A percentile compares a stretch with the other conserved stretches of the same genome.
phyloP scores from a whole-genome alignment of 306 rosid genomes.

The Vigna angularis region DNA sequence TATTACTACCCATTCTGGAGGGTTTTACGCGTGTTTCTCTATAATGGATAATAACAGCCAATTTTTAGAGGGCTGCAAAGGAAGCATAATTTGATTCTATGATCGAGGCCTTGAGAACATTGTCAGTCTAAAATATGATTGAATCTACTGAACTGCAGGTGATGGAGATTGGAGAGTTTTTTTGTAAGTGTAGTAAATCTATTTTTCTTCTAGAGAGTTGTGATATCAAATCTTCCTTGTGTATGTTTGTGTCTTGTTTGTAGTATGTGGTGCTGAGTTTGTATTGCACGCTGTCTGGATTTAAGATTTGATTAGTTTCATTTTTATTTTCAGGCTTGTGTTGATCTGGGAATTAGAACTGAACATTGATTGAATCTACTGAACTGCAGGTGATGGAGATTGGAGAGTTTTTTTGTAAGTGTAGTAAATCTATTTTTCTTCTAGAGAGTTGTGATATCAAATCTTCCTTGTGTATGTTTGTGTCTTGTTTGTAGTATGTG shows the following conservation, averaged over 20 bases:
- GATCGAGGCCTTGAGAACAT: constrained; percentile 20
- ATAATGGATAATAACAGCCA: constrained; percentile 4
- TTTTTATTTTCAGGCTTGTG: neutral
- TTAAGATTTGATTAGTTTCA: neutral
- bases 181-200: constrained; percentile 27
- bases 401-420: constrained; percentile 28
- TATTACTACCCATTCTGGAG: constrained; percentile 12
- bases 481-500: constrained; percentile 4
- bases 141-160: constrained; percentile 7
- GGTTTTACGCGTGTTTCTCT: constrained; percentile 2
- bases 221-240: constrained; percentile 17
- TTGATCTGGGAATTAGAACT: neutral
- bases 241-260: constrained; percentile 5
- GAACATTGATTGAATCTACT: neutral
- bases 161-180: constrained; percentile 4
- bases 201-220: neutral
- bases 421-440: neutral
- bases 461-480: constrained; percentile 15
- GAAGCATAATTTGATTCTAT: constrained; percentile 29
- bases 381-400: constrained; percentile 5
- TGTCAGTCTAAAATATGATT: constrained; percentile 12
- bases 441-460: neutral
- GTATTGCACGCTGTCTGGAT: neutral
- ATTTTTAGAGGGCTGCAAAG: constrained; percentile 9
- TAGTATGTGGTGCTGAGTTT: neutral